Conservation (phyloP, 1,284 basidiomycete genomes). For the Ustilago trichophora region DNA sequence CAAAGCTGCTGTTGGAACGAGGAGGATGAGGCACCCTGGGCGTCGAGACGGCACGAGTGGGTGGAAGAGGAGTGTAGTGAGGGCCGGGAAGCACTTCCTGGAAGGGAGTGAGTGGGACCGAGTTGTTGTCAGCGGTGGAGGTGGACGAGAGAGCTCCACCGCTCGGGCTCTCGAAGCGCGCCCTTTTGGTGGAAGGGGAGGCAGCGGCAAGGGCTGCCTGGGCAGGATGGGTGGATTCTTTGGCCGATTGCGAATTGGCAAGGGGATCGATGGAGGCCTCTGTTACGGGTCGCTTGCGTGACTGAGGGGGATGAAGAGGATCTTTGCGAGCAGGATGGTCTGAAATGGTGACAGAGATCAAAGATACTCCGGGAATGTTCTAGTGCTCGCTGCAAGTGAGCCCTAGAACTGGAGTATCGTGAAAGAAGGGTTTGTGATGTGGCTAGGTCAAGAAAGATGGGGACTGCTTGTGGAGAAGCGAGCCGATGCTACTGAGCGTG, state of each 20-base stretch:
- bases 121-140: background rate
- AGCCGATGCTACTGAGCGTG: background rate
- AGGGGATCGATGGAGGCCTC: conserved; percentile 10
- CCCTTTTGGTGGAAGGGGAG: conserved; percentile 35
- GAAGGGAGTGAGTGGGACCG: conserved; percentile 15
- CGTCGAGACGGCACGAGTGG: conserved; percentile 29
- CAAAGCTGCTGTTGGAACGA: conserved; percentile 20
- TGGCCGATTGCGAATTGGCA: conserved; percentile 5
- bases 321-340: conserved; percentile 15
- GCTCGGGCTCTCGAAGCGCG: conserved; percentile 37
- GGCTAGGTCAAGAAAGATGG: background rate
- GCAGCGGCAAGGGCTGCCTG: conserved; percentile 31
- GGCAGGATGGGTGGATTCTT: background rate
- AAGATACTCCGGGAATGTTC: conserved; percentile 27
- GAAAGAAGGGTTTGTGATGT: background rate
- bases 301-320: conserved; percentile 21
- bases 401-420: conserved; percentile 39
- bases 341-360: conserved; percentile 36
- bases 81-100: conserved; percentile 19
- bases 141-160: conserved; percentile 10
- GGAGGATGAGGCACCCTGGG: conserved; percentile 7
- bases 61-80: conserved; percentile 35
- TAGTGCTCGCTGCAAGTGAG: conserved; percentile 21
- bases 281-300: conserved; percentile 37
- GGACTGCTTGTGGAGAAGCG: background rate